Evolutionary conservation across 352 stramenopile genomes (phyloP).

Genomic region (Pythium graminicola): DNA sequence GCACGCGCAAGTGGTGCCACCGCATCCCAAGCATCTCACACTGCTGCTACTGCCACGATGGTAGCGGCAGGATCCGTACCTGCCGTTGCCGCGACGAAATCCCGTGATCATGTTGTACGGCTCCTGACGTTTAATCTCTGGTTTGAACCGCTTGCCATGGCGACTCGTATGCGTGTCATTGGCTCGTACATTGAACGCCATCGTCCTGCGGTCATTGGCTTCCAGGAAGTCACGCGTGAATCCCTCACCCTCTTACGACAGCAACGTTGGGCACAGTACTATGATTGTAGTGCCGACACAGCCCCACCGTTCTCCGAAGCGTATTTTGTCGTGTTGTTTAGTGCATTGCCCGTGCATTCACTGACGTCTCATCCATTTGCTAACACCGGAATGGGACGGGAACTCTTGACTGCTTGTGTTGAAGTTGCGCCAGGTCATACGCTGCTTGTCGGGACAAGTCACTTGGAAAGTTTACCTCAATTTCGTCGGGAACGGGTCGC

Average conservation of each 20-base stretch:
- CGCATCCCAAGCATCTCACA: not conserved
- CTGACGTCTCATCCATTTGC: constrained; percentile 61
- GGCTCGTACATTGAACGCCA: constrained; percentile 37
- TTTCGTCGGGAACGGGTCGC: constrained; percentile 35
- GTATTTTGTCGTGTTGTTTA: constrained; percentile 79
- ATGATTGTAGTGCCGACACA: constrained; percentile 72
- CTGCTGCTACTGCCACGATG: not conserved
- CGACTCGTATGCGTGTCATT: constrained; percentile 56
- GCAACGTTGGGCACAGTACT: constrained; percentile 61
- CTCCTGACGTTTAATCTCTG: constrained; percentile 73
- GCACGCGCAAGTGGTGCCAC: constrained; percentile 6
- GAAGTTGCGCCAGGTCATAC: constrained; percentile 37
- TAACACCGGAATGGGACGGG: constrained; percentile 67
- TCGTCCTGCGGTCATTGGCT: constrained; percentile 63
- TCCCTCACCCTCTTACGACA: constrained; percentile 46
- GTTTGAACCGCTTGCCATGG: constrained; percentile 58
- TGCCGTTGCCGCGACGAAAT: not conserved
- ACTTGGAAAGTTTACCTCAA: constrained; percentile 67
- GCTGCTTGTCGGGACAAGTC: constrained; percentile 55
- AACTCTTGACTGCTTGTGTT: constrained; percentile 55
- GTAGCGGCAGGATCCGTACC: not conserved
- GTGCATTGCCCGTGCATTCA: constrained; percentile 49
- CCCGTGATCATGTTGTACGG: constrained; percentile 30
- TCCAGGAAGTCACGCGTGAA: constrained; percentile 70
- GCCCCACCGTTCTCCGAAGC: constrained; percentile 58